Conservation (phyloP, 2,329 filamentous ascomycete species). For the Neofusicoccum sp. region DNA sequence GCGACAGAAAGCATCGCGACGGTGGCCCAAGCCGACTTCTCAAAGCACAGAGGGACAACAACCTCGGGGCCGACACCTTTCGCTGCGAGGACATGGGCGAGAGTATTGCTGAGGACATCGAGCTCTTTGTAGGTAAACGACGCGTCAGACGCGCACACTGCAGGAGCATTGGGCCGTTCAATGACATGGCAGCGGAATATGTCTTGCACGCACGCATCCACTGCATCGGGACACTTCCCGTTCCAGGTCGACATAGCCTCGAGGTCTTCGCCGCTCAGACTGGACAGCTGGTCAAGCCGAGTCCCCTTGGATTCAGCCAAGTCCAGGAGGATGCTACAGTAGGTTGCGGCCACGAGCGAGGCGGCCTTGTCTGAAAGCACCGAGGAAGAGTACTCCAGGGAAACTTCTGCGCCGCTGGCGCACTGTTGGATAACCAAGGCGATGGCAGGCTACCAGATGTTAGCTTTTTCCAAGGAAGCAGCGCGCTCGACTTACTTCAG, state of each 20-base stretch:
- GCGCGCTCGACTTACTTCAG: background rate
- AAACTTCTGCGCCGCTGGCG: background rate
- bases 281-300: background rate
- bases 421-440: background rate
- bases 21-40: conserved; percentile 75
- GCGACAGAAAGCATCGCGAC: conserved; percentile 71
- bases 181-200: conserved; percentile 7
- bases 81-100: conserved; percentile 34
- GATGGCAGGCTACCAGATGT: background rate
- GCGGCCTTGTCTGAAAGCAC: conserved; percentile 6
- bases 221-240: background rate
- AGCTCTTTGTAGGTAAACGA: conserved; percentile 38
- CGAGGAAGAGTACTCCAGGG: background rate
- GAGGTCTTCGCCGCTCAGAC: background rate
- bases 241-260: conserved; percentile 3
- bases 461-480: background rate
- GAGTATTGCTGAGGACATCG: conserved; percentile 29
- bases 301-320: background rate
- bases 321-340: conserved; percentile 1
- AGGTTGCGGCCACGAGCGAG: background rate
- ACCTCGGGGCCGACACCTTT: conserved; percentile 36
- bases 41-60: conserved; percentile 67
- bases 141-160: conserved; percentile 37
- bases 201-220: conserved; percentile 6
- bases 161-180: conserved; percentile 30